These are phyloP conservation scores for Aspergillus sergii DNA, from an alignment of 2,329 filamentous ascomycete genomes.

Conservation along the genomic window DNA sequence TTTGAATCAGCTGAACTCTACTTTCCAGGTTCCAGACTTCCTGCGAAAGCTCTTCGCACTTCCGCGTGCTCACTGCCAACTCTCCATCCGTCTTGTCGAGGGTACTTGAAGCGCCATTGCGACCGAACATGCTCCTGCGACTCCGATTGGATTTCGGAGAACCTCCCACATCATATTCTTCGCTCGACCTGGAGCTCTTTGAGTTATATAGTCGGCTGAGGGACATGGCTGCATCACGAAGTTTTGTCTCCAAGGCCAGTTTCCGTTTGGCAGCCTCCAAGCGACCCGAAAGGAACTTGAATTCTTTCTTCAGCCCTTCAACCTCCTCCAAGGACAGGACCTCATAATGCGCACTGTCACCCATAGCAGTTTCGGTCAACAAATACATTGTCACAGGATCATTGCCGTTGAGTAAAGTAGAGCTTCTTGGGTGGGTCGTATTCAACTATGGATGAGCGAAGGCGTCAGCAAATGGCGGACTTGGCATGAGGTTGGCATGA, in stretches of 20 bases:
- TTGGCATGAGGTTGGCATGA: neutral
- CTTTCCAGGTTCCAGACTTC: conserved; percentile 82
- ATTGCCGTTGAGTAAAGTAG: conserved; percentile 45
- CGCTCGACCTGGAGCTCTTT: conserved; percentile 56
- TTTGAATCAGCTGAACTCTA: conserved; percentile 72
- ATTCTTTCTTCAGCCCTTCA: conserved; percentile 87
- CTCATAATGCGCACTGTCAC: conserved; percentile 82
- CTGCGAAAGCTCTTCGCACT: conserved; percentile 80
- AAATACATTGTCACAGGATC: conserved; percentile 81
- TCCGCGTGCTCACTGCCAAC: conserved; percentile 71
- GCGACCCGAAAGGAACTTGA: conserved; percentile 69
- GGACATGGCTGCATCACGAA: conserved; percentile 87
- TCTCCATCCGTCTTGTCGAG: conserved; percentile 69
- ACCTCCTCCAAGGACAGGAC: conserved; percentile 90
- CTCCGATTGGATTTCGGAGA: conserved; percentile 56
- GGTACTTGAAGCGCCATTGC: conserved; percentile 41
- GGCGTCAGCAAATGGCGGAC: neutral
- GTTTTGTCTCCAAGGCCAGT: conserved; percentile 86
- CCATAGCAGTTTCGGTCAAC: conserved; percentile 88
- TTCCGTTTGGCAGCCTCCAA: conserved; percentile 81
- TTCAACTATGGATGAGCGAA: conserved; percentile 54
- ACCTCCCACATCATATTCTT: conserved; percentile 36
- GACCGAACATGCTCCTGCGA: conserved; percentile 53
- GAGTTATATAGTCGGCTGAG: conserved; percentile 78
- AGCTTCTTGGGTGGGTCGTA: conserved; percentile 36